Conservation (phyloP, 2,329 filamentous ascomycete species). For the Ceratocystis alfenasii region DNA sequence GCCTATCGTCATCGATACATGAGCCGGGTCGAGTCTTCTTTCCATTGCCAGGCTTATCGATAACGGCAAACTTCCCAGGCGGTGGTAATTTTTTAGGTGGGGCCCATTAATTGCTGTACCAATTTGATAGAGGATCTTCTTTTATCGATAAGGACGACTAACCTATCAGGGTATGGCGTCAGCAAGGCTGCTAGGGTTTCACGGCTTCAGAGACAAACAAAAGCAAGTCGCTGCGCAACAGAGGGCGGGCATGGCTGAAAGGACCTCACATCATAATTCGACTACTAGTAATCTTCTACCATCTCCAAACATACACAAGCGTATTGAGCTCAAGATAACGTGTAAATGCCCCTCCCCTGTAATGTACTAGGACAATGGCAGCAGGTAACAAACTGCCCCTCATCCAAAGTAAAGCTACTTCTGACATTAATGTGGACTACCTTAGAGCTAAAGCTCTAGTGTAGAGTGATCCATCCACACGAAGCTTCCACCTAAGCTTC, state of each 20-base stretch:
- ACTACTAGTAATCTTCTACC: no score
- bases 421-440: no score
- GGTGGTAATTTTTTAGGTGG: constrained; percentile 15
- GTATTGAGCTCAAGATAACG: no score
- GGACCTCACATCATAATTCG: no score
- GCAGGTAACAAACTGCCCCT: no score
- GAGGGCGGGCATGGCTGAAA: no score
- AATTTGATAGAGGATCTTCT: not conserved
- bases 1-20: constrained; percentile 5
- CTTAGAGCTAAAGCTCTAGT: not conserved
- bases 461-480: not conserved
- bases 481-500: not conserved
- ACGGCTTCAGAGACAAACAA: not conserved
- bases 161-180: not conserved
- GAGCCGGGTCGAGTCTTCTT: not conserved
- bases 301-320: no score
- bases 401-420: no score
- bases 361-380: no score
- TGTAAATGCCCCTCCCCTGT: no score
- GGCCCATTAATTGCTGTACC: not conserved
- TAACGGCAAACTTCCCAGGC: not conserved
- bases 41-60: constrained; percentile 2
- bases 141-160: not conserved
- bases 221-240: not conserved
- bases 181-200: constrained; percentile 1